A percentile compares a stretch with the other conserved stretches of the same genome.
Evolutionary conservation across 1,284 basidiomycete genomes (phyloP).

Genomic region (Gymnopus androsaceus): DNA sequence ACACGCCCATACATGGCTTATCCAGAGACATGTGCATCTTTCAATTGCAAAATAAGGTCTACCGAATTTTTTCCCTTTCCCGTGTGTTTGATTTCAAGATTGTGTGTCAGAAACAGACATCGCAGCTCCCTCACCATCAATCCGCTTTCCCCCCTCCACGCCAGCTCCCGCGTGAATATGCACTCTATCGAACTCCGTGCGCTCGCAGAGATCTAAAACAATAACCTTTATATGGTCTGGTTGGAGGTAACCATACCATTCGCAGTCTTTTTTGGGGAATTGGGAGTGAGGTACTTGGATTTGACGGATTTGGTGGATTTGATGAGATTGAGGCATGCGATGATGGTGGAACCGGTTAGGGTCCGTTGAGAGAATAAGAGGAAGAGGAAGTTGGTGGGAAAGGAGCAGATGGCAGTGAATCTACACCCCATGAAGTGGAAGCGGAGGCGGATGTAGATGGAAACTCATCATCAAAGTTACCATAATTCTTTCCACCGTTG

Average conservation of each 20-base stretch:
- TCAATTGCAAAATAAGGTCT: too few species aligned
- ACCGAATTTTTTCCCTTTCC: too few species aligned
- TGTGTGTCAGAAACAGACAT: too few species aligned
- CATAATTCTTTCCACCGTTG: neutral
- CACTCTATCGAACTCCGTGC: slow-evolving; percentile 75
- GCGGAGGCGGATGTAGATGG: slow-evolving; percentile 17
- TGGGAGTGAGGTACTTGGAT: too few species aligned
- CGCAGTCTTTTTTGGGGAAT: slow-evolving; percentile 48
- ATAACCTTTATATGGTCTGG: slow-evolving; percentile 76
- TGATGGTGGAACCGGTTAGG: too few species aligned
- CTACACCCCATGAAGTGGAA: slow-evolving; percentile 18
- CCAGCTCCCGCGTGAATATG: slow-evolving; percentile 55
- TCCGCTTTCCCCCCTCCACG: slow-evolving; percentile 60
- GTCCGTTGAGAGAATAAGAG: neutral
- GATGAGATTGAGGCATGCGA: too few species aligned
- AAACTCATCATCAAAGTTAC: slow-evolving; percentile 4
- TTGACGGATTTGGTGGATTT: too few species aligned
- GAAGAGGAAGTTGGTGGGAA: neutral
- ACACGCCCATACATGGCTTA: too few species aligned
- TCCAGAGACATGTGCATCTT: too few species aligned
- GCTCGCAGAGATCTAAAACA: slow-evolving; percentile 80
- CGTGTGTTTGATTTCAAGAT: too few species aligned
- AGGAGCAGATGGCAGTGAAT: neutral
- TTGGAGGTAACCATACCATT: slow-evolving; percentile 63
- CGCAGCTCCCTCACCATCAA: too few species aligned